phyloP scores from a whole-genome alignment of 2,329 filamentous ascomycete genomes.

The Microsporum audouinii region DNA sequence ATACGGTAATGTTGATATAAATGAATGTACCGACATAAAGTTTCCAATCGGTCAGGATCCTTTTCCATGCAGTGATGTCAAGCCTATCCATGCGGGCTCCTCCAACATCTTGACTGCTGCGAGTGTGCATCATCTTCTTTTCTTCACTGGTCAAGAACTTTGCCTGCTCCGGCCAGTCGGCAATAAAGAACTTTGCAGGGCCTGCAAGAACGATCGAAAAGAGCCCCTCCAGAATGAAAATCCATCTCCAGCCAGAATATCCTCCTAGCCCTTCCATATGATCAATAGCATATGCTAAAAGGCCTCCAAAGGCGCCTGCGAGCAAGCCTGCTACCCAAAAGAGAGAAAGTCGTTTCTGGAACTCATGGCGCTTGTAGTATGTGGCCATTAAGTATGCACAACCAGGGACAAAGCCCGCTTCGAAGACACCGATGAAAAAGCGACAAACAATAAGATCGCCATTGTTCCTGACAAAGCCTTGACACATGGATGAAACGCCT shows the following conservation, averaged over 20 bases:
- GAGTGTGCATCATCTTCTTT: constrained; percentile 18
- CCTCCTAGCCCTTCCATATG: constrained; percentile 23
- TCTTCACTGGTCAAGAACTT: constrained; percentile 24
- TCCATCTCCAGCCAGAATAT: constrained; percentile 24
- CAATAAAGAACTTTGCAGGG: constrained; percentile 21
- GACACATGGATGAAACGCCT: constrained; percentile 16
- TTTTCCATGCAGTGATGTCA: constrained; percentile 19
- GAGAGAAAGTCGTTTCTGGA: constrained; percentile 47
- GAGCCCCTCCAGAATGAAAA: constrained; percentile 29
- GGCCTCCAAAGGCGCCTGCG: constrained; percentile 50
- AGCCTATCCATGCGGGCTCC: constrained; percentile 23
- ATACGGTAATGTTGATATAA: constrained; percentile 37
- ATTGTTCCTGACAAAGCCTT: constrained; percentile 31
- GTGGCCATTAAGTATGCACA: constrained; percentile 49
- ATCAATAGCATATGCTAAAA: constrained; percentile 40
- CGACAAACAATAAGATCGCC: constrained; percentile 38
- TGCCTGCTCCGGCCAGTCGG: constrained; percentile 25
- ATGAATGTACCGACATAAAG: constrained; percentile 24
- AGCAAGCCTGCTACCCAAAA: constrained; percentile 50
- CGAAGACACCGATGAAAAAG: constrained; percentile 42
- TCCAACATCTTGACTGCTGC: constrained; percentile 17
- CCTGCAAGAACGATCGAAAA: constrained; percentile 22
- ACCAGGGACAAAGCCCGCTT: constrained; percentile 44
- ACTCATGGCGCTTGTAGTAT: constrained; percentile 52
- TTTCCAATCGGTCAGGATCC: constrained; percentile 25